These are phyloP conservation scores for Phlebopus sp. DNA, from an alignment of 1,284 basidiomycete species.

Conservation along the genomic window DNA sequence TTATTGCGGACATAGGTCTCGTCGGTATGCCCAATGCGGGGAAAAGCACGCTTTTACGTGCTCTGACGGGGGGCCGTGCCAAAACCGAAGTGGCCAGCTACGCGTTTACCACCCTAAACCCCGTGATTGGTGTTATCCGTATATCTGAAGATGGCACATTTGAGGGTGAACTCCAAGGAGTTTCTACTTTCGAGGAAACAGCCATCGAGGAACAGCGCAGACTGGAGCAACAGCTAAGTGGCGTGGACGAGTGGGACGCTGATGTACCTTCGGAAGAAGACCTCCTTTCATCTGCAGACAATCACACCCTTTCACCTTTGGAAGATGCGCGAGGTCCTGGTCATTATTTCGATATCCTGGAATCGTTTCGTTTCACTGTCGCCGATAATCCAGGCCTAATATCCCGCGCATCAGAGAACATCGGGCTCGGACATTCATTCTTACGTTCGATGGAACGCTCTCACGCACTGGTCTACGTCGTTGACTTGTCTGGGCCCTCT, in stretches of 20 bases:
- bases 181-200: conserved; percentile 70
- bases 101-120: conserved; percentile 94
- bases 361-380: conserved; percentile 86
- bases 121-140: conserved; percentile 90
- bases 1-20: conserved; percentile 90
- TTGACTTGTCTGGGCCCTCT: conserved; percentile 75
- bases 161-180: conserved; percentile 53
- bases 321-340: conserved; percentile 36
- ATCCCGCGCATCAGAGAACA: conserved; percentile 64
- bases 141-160: conserved; percentile 81
- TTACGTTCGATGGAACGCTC: conserved; percentile 92
- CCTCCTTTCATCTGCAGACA: conserved; percentile 6
- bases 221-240: conserved; percentile 4
- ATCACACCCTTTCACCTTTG: conserved; percentile 1
- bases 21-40: conserved; percentile 96
- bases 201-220: conserved; percentile 55
- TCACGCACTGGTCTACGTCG: conserved; percentile 86
- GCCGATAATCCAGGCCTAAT: conserved; percentile 98
- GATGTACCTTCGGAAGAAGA: conserved; percentile 13
- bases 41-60: conserved; percentile 86
- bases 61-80: conserved; percentile 81
- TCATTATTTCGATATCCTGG: conserved; percentile 53
- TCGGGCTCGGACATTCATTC: conserved; percentile 94
- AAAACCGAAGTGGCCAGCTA: conserved; percentile 89
- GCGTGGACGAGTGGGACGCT: background rate